A percentile compares a stretch with the other conserved stretches of the same genome.
These are phyloP conservation scores for Strobilomyces dryophilus DNA, from an alignment of 768 basidiomycete species.

Conservation along the genomic window DNA sequence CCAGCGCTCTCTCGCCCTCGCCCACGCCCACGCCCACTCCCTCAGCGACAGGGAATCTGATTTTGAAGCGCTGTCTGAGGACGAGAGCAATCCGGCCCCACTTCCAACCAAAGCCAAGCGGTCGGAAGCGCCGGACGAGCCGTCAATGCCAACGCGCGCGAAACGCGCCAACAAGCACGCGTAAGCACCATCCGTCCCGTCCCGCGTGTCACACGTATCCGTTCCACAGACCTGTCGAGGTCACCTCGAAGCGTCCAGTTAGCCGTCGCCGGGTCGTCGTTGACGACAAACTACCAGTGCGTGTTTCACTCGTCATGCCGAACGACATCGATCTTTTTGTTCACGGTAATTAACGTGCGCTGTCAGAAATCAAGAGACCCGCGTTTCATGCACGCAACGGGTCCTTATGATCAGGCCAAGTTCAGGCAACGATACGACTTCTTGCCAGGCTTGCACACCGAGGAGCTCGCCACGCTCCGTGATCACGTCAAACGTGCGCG, in stretches of 20 bases:
- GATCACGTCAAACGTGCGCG: slow-evolving; percentile 65
- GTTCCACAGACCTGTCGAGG: slow-evolving; percentile 62
- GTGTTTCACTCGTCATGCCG: slow-evolving; percentile 19
- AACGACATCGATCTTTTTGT: background rate
- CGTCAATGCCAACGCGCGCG: slow-evolving; percentile 40
- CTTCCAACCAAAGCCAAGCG: slow-evolving; percentile 22
- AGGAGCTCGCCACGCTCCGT: slow-evolving; percentile 62
- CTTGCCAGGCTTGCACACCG: slow-evolving; percentile 57
- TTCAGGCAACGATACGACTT: slow-evolving; percentile 76
- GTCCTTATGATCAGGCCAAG: slow-evolving; percentile 58
- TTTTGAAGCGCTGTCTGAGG: slow-evolving; percentile 19
- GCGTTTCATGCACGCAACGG: slow-evolving; percentile 72
- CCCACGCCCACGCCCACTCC: no score
- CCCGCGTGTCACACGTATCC: background rate
- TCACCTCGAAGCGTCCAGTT: slow-evolving; percentile 83
- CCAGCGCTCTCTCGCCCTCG: slow-evolving; percentile 49
- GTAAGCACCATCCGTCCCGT: slow-evolving; percentile 45
- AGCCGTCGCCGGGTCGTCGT: slow-evolving; percentile 67
- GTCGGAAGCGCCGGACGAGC: slow-evolving; percentile 39
- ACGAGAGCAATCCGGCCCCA: background rate
- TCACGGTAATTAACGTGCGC: no score
- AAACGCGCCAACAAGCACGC: slow-evolving; percentile 82
- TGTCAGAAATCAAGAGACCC: slow-evolving; percentile 78
- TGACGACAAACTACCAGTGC: slow-evolving; percentile 60
- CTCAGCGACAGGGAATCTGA: slow-evolving; percentile 39